Percentiles rank a stretch among this genome's conserved stretches.
Conservation (phyloP, 2,329 filamentous ascomycete genomes). For the Colletotrichum truncatum region DNA sequence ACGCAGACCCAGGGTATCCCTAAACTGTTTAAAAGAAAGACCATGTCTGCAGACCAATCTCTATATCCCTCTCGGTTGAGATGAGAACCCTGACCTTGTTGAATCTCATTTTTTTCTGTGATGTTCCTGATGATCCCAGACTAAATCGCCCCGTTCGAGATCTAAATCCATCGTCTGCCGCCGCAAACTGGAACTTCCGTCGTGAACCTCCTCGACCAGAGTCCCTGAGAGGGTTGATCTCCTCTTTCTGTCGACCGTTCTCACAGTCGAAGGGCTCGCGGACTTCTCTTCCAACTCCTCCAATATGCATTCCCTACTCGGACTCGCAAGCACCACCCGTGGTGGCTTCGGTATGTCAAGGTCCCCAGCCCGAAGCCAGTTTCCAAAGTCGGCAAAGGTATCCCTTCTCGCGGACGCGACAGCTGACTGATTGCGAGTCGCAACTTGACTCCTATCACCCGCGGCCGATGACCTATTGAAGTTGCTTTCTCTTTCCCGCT, state of each 20-base stretch:
- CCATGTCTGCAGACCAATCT: background rate
- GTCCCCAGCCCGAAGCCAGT: conserved; percentile 8
- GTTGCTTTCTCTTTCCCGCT: background rate
- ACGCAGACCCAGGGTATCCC: conserved; percentile 3
- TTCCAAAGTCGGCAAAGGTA: conserved; percentile 2
- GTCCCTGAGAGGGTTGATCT: background rate
- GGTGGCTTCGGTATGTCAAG: conserved; percentile 7
- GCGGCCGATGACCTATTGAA: background rate
- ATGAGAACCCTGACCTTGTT: background rate
- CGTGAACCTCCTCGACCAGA: background rate
- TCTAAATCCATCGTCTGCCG: background rate
- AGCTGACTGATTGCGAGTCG: background rate
- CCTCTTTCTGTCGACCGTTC: too few species aligned
- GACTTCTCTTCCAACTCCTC: too few species aligned
- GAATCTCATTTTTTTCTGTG: too few species aligned
- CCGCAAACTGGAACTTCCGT: background rate
- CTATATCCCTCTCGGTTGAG: too few species aligned
- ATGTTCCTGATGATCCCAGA: background rate
- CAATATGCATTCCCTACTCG: background rate
- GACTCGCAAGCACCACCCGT: background rate
- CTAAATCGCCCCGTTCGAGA: background rate
- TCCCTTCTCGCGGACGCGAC: background rate
- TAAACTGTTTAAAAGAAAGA: background rate
- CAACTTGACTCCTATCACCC: background rate
- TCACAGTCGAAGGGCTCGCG: too few species aligned